Evolutionary conservation across 78 protist genomes (phyloP), one percentile per base, ranked within the genome.

Genomic region (Dictyostelium intermedium): DNA sequence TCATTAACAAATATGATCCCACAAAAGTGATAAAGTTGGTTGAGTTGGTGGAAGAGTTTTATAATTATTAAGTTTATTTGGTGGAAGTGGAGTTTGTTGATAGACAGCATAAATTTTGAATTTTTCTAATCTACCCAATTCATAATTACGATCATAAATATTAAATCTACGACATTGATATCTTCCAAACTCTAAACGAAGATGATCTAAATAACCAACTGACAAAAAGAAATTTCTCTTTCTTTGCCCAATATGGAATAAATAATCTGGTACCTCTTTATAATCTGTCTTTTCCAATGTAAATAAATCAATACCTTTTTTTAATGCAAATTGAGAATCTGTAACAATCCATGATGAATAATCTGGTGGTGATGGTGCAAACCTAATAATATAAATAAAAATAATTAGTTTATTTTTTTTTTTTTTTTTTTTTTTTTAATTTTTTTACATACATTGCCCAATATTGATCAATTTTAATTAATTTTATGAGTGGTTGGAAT

Each of bases 351-450:
- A 89, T 32, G 23, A 16, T 30, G 81, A 61, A 6, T n/a, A 41
- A 16, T 63, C 69, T 27, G 93, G 93, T 34, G 93, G 85, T n/a
- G 82, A 66, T 18, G 93, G 93, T 37, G 93, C 93, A 69, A 89
- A 89, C 93, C 47, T 76, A n/a, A 23, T 27, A 45, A 27, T 2
- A 8, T 35, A 66, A 30, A 20, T 86, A 16, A 61, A n/a, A 41
- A 14, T 14, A 5, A 2, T 6, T 83, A 53, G 5, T 69, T 69
- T 6, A 16, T 27, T 32, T 35, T 25, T 20, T 56, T 61, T 61
- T 82, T 25, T 34, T 20, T 13, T 32, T 61, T 23, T 66, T 63
- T 60, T 82, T 47, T 3, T 76, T n/a, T n/a, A n/a, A n/a, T 20
- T 34, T 2, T 4, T 39, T 32, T 53, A n/a, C 32, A 4, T 56